phyloP scores from a whole-genome alignment of 768 basidiomycete species.

The Tephrocybe rancida region DNA sequence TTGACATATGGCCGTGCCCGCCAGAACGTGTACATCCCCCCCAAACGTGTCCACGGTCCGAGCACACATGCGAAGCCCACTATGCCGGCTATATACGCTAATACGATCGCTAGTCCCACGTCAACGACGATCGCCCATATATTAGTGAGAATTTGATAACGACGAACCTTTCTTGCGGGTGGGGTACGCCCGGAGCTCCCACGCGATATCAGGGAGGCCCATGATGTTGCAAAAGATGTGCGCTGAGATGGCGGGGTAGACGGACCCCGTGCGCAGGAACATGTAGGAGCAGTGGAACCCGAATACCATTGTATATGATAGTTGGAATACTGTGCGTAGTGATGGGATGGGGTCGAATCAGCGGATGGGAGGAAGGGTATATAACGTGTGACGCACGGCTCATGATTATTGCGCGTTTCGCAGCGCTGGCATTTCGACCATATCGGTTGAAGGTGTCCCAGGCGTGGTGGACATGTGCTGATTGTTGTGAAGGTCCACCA shows the following conservation, averaged over 20 bases:
- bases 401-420: constrained; percentile 58
- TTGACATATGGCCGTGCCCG: constrained; percentile 13
- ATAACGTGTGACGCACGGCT: constrained; percentile 45
- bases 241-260: constrained; percentile 74
- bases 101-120: constrained; percentile 47
- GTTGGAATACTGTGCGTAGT: constrained; percentile 76
- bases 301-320: constrained; percentile 90
- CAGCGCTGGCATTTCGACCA: constrained; percentile 68
- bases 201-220: constrained; percentile 76
- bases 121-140: constrained; percentile 14
- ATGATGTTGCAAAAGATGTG: constrained; percentile 95
- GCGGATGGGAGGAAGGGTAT: background rate
- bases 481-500: background rate
- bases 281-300: constrained; percentile 87
- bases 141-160: constrained; percentile 13
- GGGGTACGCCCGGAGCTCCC: constrained; percentile 59
- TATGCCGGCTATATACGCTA: constrained; percentile 62
- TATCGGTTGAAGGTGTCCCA: constrained; percentile 81
- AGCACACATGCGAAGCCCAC: constrained; percentile 58
- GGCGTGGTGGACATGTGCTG: constrained; percentile 93
- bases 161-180: constrained; percentile 52
- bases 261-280: constrained; percentile 83
- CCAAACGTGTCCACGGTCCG: constrained; percentile 47
- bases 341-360: background rate
- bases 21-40: constrained; percentile 51